phyloP scores from a whole-genome alignment of 169 alveolate species.

The Plasmodium sp. region DNA sequence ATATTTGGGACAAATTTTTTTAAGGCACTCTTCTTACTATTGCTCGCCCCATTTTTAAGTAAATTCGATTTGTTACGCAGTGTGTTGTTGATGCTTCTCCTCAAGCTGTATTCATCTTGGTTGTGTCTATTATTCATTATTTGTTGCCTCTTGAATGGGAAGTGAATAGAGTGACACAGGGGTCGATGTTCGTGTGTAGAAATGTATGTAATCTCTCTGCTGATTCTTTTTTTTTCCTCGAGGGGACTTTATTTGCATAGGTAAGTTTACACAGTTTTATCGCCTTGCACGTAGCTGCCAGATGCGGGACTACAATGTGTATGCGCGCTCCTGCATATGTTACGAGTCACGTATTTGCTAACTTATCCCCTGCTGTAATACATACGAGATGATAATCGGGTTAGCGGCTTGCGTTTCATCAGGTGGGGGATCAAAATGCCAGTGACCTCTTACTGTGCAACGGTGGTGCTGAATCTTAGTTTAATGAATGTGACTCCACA shows the following conservation, averaged over 20 bases:
- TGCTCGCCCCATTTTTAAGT: constrained; percentile 25
- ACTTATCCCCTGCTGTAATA: neutral
- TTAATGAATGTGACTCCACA: neutral
- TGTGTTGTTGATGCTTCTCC: constrained; percentile 71
- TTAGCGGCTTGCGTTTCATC: neutral
- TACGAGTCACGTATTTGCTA: neutral
- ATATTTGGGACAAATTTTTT: constrained; percentile 71
- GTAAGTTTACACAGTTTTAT: neutral
- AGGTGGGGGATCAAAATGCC: neutral
- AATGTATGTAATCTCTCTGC: neutral
- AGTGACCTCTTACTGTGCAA: neutral
- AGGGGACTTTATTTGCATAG: neutral
- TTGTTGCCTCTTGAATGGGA: neutral
- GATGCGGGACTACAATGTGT: neutral
- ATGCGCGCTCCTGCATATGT: neutral
- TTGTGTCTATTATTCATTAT: constrained; percentile 60
- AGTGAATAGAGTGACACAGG: neutral
- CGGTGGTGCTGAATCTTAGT: neutral
- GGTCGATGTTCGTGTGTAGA: neutral
- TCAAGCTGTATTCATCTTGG: constrained; percentile 64
- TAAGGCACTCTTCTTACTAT: constrained; percentile 13
- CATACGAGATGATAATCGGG: neutral
- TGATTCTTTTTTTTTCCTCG: neutral
- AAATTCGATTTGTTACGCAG: constrained; percentile 56
- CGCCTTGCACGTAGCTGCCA: neutral